Conservation (phyloP, 2,329 filamentous ascomycete genomes). For the Fusarium incarnatum region DNA sequence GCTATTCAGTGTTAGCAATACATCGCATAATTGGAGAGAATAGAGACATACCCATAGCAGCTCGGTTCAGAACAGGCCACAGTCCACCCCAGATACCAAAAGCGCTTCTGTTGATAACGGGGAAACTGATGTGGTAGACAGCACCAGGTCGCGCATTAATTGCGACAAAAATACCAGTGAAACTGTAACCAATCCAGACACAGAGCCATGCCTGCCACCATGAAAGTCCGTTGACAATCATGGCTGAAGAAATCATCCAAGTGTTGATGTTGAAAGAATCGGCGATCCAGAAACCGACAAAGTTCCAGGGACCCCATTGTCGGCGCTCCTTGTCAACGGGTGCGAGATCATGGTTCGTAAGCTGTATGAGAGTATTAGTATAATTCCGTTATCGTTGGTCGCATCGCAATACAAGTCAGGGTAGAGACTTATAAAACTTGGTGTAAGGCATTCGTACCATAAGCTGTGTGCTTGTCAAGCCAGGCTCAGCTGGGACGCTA, state of each 20-base stretch:
- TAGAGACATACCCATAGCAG: slow-evolving; percentile 72
- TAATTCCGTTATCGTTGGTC: slow-evolving; percentile 7
- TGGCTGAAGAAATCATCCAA: slow-evolving; percentile 91
- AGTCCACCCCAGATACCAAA: slow-evolving; percentile 91
- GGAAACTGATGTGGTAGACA: slow-evolving; percentile 89
- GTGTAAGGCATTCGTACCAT: slow-evolving; percentile 65
- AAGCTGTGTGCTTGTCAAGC: slow-evolving; percentile 80
- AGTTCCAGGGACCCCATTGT: slow-evolving; percentile 89
- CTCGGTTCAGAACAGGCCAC: slow-evolving; percentile 90
- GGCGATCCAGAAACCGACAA: slow-evolving; percentile 87
- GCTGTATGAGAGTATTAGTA: slow-evolving; percentile 55
- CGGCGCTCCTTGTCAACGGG: slow-evolving; percentile 82
- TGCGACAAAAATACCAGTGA: slow-evolving; percentile 80
- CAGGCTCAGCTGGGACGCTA: slow-evolving; percentile 79
- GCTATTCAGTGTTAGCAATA: slow-evolving; percentile 56
- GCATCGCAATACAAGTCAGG: background rate
- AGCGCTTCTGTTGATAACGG: slow-evolving; percentile 79
- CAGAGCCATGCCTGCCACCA: slow-evolving; percentile 96
- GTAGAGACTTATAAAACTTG: background rate
- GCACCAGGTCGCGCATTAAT: slow-evolving; percentile 86
- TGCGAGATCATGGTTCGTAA: slow-evolving; percentile 86
- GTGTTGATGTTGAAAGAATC: slow-evolving; percentile 92
- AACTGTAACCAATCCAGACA: slow-evolving; percentile 86
- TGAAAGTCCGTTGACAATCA: slow-evolving; percentile 80
- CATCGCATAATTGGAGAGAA: background rate